Percentiles rank a stretch among this genome's conserved stretches.
These are phyloP conservation scores for Sugiyamaella pinicola DNA, from an alignment of 1,139 yeast genomes.

Conservation along the genomic window DNA sequence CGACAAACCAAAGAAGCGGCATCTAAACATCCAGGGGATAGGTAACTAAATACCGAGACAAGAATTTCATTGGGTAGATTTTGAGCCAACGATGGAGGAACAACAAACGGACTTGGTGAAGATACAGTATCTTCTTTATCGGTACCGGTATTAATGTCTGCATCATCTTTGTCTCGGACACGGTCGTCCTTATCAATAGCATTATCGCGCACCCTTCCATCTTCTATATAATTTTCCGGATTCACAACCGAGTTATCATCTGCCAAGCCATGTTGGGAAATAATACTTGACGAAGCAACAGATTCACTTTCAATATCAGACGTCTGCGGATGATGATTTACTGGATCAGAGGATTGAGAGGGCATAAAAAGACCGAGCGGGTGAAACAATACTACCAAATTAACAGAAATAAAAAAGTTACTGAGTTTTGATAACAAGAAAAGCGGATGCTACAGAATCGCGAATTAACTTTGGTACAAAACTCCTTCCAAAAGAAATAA, in stretches of 20 bases:
- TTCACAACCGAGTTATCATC: not conserved
- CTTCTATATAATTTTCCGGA: not conserved
- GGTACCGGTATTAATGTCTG: not conserved
- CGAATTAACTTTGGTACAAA: too few species aligned
- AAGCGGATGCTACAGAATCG: not conserved
- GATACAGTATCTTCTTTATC: not conserved
- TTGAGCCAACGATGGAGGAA: constrained; percentile 15
- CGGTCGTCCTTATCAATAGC: too few species aligned
- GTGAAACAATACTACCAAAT: too few species aligned
- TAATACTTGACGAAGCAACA: not conserved
- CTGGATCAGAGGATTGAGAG: constrained; percentile 6
- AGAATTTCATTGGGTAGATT: constrained; percentile 45
- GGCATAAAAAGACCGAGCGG: constrained; percentile 6
- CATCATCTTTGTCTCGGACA: not conserved
- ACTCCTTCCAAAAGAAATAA: too few species aligned
- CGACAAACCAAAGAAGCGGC: constrained; percentile 39
- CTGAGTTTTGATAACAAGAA: not conserved
- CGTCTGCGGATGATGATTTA: not conserved
- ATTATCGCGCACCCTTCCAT: too few species aligned
- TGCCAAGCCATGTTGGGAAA: constrained; percentile 10
- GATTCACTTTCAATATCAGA: constrained; percentile 7
- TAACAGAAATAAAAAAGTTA: not conserved
- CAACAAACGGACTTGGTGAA: constrained; percentile 2
- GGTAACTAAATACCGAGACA: constrained; percentile 36
- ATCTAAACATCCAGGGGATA: constrained; percentile 39